Evolutionary conservation across 78 protist genomes (phyloP), one percentile per base, ranked within the genome.

Genomic region (Acrasis kona): DNA sequence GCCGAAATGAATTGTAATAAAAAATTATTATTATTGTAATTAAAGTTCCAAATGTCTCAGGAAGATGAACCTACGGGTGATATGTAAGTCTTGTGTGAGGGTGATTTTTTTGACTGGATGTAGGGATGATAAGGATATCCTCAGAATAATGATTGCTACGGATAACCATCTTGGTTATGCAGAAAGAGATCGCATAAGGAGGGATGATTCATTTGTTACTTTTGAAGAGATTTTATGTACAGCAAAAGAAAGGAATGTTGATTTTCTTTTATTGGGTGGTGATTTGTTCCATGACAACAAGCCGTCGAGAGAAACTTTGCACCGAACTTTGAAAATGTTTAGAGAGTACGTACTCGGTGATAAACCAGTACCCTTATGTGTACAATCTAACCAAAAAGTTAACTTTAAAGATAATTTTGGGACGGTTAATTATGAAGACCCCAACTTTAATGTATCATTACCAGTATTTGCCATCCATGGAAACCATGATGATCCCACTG

Each of bases 401-500:
- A 65, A 37, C 28, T 84, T 89, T 28, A 66, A 58, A 40, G 37
- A 7, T 6, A 67, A 65, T 34, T 78, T 84, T 29, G 81, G 74
- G 19, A 71, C 74, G 29, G 96, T 76, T 58, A 96, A 97, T 71
- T 96, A 76, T 72, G 90, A 81, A 58, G 98, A 95, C 80, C 97
- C 98, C 12, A 95, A 97, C 68, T 38, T 81, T 58, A 96, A 96
- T 69, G 86, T 97, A 10, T n/a, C 76, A n/a, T 12, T 96, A 40
- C 99, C 99, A 0, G 80, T 97, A 39, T 97, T 96, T 64, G 32
- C 88, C 8, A 91, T 97, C 32, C 99, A 97, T 64, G 99, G 99
- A 42, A 97, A 97, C 78, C 99, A 97, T 61, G 99, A 97, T 72
- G 99, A 97, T 42, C 99, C 99, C 1, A 39, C 87, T 2, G 98